phyloP scores from a whole-genome alignment of 768 basidiomycete genomes.

The Neoboletus magnificus region DNA sequence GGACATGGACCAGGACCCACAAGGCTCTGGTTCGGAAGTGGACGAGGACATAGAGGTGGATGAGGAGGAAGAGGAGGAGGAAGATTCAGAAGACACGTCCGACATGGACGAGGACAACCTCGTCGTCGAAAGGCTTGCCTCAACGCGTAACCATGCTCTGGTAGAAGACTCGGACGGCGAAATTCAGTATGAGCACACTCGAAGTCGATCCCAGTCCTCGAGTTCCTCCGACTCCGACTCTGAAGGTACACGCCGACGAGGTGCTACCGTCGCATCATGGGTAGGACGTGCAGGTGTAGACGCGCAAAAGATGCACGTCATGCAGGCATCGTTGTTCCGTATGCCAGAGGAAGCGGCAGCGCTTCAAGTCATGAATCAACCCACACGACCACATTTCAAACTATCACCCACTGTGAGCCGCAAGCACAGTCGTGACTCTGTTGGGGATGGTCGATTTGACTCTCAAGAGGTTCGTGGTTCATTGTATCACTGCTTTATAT shows the following conservation, averaged over 20 bases:
- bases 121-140: constrained; percentile 23
- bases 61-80: constrained; percentile 36
- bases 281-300: constrained; percentile 74
- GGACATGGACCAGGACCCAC: constrained; percentile 33
- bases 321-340: constrained; percentile 87
- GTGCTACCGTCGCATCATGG: constrained; percentile 64
- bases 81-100: constrained; percentile 39
- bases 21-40: constrained; percentile 27
- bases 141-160: constrained; percentile 42
- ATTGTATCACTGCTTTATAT: neutral
- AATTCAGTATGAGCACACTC: constrained; percentile 42
- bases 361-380: constrained; percentile 51
- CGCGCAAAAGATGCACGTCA: constrained; percentile 85
- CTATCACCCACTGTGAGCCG: constrained; percentile 44
- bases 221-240: constrained; percentile 24
- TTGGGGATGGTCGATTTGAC: constrained; percentile 65
- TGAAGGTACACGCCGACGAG: constrained; percentile 19
- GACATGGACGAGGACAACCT: constrained; percentile 54
- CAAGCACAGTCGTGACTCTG: constrained; percentile 77
- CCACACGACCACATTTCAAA: constrained; percentile 34
- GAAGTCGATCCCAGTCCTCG: constrained; percentile 34
- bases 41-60: constrained; percentile 32
- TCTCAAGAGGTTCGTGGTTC: constrained; percentile 52
- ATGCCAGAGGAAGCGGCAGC: constrained; percentile 71
- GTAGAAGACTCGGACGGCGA: constrained; percentile 57